Percentiles rank a stretch among this genome's conserved stretches.
Conservation (phyloP, 352 stramenopile genomes). For the Globisporangium okanoganense region DNA sequence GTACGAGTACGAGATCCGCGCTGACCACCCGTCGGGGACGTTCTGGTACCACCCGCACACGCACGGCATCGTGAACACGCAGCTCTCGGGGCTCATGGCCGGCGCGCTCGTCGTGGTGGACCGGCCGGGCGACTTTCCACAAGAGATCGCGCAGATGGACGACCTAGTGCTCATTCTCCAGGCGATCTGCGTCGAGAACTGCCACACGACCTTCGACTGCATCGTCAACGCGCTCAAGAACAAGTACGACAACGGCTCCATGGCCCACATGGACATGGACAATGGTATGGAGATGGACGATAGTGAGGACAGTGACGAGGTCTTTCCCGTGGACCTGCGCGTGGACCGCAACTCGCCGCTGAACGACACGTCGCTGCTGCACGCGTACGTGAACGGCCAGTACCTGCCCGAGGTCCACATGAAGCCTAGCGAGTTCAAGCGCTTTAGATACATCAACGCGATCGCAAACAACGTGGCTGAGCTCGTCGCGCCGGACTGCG, state of each 20-base stretch:
- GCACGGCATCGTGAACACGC: slow-evolving; percentile 72
- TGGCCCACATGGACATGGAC: slow-evolving; percentile 7
- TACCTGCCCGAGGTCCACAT: slow-evolving; percentile 62
- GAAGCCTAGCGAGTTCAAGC: slow-evolving; percentile 50
- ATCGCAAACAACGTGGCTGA: slow-evolving; percentile 82
- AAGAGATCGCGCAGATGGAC: slow-evolving; percentile 49
- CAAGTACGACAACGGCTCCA: slow-evolving; percentile 25
- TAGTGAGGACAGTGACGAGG: slow-evolving; percentile 14
- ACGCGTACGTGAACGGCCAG: slow-evolving; percentile 73
- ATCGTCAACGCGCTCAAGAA: slow-evolving; percentile 59
- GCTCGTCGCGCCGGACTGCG: slow-evolving; percentile 50
- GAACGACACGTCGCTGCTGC: slow-evolving; percentile 66
- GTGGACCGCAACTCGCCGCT: slow-evolving; percentile 44
- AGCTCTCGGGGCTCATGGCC: slow-evolving; percentile 73
- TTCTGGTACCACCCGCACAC: slow-evolving; percentile 83
- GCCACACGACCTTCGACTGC: slow-evolving; percentile 53
- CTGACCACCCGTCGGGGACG: slow-evolving; percentile 63
- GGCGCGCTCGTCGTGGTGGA: slow-evolving; percentile 62
- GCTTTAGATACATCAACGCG: slow-evolving; percentile 66
- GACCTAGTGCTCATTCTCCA: slow-evolving; percentile 68
- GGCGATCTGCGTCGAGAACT: slow-evolving; percentile 65
- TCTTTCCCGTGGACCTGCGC: slow-evolving; percentile 38
- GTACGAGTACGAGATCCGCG: slow-evolving; percentile 69
- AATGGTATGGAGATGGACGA: slow-evolving; percentile 20
- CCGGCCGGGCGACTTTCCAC: slow-evolving; percentile 46